These are phyloP conservation scores for Aspergillus steynii DNA, from an alignment of 495 filamentous ascomycete species.

Conservation along the genomic window DNA sequence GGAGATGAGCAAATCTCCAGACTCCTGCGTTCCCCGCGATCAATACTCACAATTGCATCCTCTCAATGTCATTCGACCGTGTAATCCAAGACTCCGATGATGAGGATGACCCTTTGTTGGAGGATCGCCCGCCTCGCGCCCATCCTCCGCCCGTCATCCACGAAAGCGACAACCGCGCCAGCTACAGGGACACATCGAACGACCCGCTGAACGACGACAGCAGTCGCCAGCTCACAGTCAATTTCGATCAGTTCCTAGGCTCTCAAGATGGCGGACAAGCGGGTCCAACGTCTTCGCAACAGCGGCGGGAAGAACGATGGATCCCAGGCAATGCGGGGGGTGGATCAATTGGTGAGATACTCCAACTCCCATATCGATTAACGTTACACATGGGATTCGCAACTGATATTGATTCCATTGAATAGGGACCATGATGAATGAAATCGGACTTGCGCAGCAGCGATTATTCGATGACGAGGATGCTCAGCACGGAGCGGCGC, in stretches of 20 bases:
- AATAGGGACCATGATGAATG: slow-evolving; percentile 40
- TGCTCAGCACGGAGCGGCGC: slow-evolving; percentile 17
- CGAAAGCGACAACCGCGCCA: background rate
- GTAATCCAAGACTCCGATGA: slow-evolving; percentile 55
- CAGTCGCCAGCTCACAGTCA: slow-evolving; percentile 27
- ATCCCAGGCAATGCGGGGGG: slow-evolving; percentile 32
- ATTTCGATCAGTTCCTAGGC: slow-evolving; percentile 44
- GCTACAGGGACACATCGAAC: background rate
- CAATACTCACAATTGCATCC: background rate
- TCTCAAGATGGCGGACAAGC: slow-evolving; percentile 28
- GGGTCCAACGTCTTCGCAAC: slow-evolving; percentile 34
- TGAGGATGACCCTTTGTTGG: slow-evolving; percentile 43
- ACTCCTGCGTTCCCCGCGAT: background rate
- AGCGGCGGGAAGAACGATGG: slow-evolving; percentile 42
- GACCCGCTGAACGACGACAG: slow-evolving; percentile 7
- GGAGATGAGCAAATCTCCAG: slow-evolving; percentile 22
- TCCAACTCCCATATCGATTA: background rate
- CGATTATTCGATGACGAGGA: slow-evolving; percentile 41
- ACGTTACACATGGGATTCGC: background rate
- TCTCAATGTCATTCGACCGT: slow-evolving; percentile 35
- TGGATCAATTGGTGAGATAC: slow-evolving; percentile 39
- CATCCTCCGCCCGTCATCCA: slow-evolving; percentile 13
- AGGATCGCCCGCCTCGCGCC: slow-evolving; percentile 25
- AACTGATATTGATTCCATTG: background rate
- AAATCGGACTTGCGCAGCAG: slow-evolving; percentile 40